Conservation (phyloP, 169 alveolate genomes). For the Plasmodium reichenowi region DNA sequence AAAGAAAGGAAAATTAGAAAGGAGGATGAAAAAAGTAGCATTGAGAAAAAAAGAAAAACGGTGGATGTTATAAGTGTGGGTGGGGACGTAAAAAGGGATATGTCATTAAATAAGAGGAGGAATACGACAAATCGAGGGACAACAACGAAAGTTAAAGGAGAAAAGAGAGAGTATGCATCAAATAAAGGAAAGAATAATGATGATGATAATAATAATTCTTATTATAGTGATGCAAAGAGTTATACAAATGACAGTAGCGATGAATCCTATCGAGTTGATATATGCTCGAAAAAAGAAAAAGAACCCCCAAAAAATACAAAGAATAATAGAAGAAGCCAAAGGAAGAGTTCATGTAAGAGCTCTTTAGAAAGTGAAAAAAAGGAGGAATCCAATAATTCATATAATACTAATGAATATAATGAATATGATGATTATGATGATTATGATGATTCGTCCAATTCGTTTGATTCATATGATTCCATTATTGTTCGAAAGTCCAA, state of each 20-base stretch:
- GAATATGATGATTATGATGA: background rate
- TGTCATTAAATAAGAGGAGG: conserved; percentile 29
- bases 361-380: conserved; percentile 1
- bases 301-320: background rate
- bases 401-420: background rate
- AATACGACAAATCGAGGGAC: too few relatives aligned
- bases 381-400: background rate
- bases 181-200: too few relatives aligned
- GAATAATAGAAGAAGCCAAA: conserved; percentile 51
- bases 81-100: conserved; percentile 27
- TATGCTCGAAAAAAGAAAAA: too few relatives aligned
- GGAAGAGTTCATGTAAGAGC: conserved; percentile 19
- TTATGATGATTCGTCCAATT: conserved; percentile 1
- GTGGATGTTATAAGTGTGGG: too few relatives aligned
- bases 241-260: too few relatives aligned
- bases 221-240: too few relatives aligned
- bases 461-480: conserved; percentile 38
- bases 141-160: too few relatives aligned
- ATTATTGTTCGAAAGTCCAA: conserved; percentile 28
- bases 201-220: conserved; percentile 5
- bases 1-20: background rate
- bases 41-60: background rate
- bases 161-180: too few relatives aligned
- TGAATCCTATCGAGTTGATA: too few relatives aligned
- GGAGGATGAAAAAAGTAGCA: background rate